Evolutionary conservation across 805 yeast genomes (phyloP).

Genomic region (Metschnikowia aberdeeniae): DNA sequence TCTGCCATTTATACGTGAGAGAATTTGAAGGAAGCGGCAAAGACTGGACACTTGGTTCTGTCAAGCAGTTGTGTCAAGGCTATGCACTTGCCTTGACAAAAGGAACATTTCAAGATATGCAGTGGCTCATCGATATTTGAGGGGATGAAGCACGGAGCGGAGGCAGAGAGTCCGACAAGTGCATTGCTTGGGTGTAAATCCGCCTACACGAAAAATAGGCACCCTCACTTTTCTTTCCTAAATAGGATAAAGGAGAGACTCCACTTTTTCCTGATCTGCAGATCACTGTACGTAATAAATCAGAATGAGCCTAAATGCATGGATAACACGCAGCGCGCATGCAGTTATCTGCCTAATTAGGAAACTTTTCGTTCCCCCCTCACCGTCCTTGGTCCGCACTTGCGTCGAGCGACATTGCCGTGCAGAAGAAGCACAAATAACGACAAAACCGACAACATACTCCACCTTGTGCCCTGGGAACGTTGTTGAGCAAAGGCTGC

Average conservation of each 20-base stretch:
- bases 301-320: conserved; percentile 2
- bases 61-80: no score
- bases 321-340: neutral
- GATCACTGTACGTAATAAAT: conserved; percentile 2
- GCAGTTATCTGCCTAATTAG: neutral
- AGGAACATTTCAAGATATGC: neutral
- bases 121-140: neutral
- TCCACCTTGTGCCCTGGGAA: neutral
- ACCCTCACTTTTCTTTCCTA: conserved; percentile 4
- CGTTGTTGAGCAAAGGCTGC: no score
- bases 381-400: neutral
- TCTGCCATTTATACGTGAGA: neutral
- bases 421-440: neutral
- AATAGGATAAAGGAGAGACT: conserved; percentile 13
- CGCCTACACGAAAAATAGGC: neutral
- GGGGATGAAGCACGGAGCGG: conserved; percentile 5
- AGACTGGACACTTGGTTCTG: no score
- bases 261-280: neutral
- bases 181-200: neutral
- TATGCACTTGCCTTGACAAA: neutral
- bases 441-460: neutral
- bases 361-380: neutral
- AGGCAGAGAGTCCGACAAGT: neutral
- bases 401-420: neutral
- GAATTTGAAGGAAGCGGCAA: no score